These are phyloP conservation scores for Roridomyces roridus DNA, from an alignment of 768 basidiomycete species.

Conservation along the genomic window DNA sequence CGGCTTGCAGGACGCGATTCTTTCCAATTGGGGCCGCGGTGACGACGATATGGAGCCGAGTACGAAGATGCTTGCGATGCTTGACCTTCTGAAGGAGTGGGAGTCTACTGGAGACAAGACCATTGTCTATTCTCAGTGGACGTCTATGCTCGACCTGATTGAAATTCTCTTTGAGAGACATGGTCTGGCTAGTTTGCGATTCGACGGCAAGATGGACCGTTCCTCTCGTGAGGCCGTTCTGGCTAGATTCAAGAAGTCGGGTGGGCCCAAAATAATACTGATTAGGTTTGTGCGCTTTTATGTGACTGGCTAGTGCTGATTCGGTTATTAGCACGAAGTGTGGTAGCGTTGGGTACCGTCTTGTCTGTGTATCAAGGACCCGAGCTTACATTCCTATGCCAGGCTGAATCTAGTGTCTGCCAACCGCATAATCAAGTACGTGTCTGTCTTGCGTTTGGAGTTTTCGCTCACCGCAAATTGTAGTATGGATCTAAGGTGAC, in stretches of 20 bases:
- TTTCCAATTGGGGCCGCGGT: conserved; percentile 63
- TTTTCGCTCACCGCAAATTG: not conserved
- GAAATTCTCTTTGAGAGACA: conserved; percentile 65
- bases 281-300: conserved; percentile 54
- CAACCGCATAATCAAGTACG: conserved; percentile 73
- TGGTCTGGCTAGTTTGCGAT: conserved; percentile 63
- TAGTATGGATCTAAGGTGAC: conserved; percentile 68
- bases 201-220: conserved; percentile 74
- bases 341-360: conserved; percentile 73
- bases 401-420: conserved; percentile 69
- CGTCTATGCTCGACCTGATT: conserved; percentile 71
- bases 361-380: too few species aligned
- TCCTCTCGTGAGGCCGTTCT: conserved; percentile 55
- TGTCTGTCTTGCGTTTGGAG: not conserved
- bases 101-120: conserved; percentile 69
- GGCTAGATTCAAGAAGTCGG: conserved; percentile 56
- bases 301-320: not conserved
- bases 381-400: not conserved
- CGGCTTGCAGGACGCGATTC: conserved; percentile 48
- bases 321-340: conserved; percentile 55
- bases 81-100: conserved; percentile 64
- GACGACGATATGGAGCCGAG: conserved; percentile 70
- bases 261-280: conserved; percentile 67
- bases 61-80: conserved; percentile 68
- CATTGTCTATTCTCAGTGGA: conserved; percentile 79